Conservation (phyloP, 1,284 basidiomycete species). For the Ceratobasidium sp. region DNA sequence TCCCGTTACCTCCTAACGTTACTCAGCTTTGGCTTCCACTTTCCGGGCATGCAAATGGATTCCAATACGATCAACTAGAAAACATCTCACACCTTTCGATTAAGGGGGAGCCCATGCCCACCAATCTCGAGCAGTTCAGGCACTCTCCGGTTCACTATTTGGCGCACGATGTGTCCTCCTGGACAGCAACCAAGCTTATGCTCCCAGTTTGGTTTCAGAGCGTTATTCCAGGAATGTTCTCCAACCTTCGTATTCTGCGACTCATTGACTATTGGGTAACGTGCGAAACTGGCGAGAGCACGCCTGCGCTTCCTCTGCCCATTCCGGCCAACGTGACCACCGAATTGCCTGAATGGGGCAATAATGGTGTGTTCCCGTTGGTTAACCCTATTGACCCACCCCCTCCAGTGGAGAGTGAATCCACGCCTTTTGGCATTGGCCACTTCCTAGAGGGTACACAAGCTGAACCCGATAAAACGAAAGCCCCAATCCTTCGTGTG, state of each 20-base stretch:
- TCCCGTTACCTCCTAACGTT: conserved; percentile 9
- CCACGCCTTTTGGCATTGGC: not conserved
- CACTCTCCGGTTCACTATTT: conserved; percentile 19
- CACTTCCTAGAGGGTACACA: not conserved
- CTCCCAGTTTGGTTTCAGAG: not conserved
- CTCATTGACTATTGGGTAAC: conserved; percentile 35
- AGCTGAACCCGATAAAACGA: not conserved
- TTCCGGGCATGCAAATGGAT: not conserved
- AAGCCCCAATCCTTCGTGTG: conserved; percentile 4
- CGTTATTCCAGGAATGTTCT: not conserved
- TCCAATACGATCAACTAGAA: not conserved
- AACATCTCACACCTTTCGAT: conserved; percentile 22
- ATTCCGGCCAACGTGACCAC: not conserved
- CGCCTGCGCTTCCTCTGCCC: not conserved
- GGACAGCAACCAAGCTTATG: not conserved
- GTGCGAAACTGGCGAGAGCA: conserved; percentile 8
- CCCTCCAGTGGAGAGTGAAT: not conserved
- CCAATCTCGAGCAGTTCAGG: conserved; percentile 5
- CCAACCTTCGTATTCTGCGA: conserved; percentile 22
- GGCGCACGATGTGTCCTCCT: conserved; percentile 22
- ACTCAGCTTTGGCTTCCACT: conserved; percentile 26
- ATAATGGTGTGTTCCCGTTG: not conserved
- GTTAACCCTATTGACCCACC: not conserved
- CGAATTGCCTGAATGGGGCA: not conserved
- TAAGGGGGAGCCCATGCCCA: not conserved